phyloP scores from a whole-genome alignment of 2,329 filamentous ascomycete species.

The Elsinoe ampelina region DNA sequence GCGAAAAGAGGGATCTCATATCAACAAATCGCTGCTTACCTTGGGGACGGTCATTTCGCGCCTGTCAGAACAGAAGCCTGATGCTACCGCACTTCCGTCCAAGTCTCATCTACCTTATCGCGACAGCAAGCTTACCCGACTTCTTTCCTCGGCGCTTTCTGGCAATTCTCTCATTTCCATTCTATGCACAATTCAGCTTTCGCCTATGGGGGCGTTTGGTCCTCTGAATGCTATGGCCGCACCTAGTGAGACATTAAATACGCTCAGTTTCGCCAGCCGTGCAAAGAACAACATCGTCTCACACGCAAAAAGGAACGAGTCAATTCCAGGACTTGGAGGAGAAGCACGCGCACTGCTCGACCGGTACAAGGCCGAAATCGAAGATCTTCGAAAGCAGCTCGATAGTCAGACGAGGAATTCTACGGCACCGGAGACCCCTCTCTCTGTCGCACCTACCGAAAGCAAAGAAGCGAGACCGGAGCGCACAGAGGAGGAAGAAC shows the following conservation, averaged over 20 bases:
- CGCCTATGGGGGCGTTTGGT: constrained; percentile 48
- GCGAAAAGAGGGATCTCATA: constrained; percentile 88
- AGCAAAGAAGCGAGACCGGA: constrained; percentile 36
- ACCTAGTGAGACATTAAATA: constrained; percentile 84
- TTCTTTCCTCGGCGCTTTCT: constrained; percentile 85
- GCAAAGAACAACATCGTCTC: constrained; percentile 98
- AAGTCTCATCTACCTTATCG: constrained; percentile 93
- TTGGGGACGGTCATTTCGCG: constrained; percentile 90
- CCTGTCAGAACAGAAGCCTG: constrained; percentile 85
- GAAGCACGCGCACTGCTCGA: constrained; percentile 85
- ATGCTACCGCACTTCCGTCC: constrained; percentile 43
- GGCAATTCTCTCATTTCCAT: constrained; percentile 95
- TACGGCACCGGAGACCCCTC: not conserved
- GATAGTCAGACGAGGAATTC: constrained; percentile 53
- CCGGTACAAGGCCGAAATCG: constrained; percentile 87
- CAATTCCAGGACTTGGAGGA: constrained; percentile 61
- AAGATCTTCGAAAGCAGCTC: constrained; percentile 68
- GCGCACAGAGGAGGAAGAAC: constrained; percentile 58
- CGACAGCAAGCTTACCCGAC: constrained; percentile 90
- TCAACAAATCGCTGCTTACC: constrained; percentile 95
- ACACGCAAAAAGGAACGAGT: constrained; percentile 90
- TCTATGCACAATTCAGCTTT: constrained; percentile 89
- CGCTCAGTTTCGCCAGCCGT: constrained; percentile 88
- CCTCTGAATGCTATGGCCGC: constrained; percentile 53
- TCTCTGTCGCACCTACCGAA: not conserved